A percentile compares a stretch with the other conserved stretches of the same genome.
phyloP scores from a whole-genome alignment of 2,329 filamentous ascomycete species.

The Curvularia sp. region DNA sequence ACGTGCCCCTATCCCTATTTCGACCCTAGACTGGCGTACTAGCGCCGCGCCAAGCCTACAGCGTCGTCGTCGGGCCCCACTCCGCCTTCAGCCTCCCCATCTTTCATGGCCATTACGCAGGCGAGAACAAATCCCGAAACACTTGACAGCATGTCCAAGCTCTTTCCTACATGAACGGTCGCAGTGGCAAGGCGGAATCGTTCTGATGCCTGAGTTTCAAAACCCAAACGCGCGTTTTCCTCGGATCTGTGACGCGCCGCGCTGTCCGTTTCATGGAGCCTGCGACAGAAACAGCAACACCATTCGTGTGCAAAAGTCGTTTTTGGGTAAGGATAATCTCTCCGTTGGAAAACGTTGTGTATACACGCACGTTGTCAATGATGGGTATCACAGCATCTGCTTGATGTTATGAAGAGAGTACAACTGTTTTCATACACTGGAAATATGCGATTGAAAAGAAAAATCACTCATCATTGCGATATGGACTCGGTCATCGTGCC shows the following conservation, averaged over 20 bases:
- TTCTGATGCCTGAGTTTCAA: slow-evolving; percentile 28
- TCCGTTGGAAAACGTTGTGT: background rate
- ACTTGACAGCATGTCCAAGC: slow-evolving; percentile 9
- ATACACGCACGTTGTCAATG: background rate
- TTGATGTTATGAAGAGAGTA: background rate
- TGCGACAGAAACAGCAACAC: slow-evolving; percentile 22
- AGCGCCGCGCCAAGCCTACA: slow-evolving; percentile 18
- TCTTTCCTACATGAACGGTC: slow-evolving; percentile 17
- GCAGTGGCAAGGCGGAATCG: slow-evolving; percentile 12
- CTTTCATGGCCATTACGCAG: background rate
- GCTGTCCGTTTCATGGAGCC: slow-evolving; percentile 17
- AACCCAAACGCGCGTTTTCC: slow-evolving; percentile 31
- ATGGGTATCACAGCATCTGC: background rate
- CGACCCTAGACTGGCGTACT: background rate
- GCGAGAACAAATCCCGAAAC: slow-evolving; percentile 11
- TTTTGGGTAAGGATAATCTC: background rate
- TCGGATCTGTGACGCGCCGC: slow-evolving; percentile 4
- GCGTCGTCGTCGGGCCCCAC: slow-evolving; percentile 20
- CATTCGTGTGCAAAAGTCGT: background rate
- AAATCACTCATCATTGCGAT: background rate
- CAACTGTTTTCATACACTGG: background rate
- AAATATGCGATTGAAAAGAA: too few relatives aligned
- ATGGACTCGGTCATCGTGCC: background rate
- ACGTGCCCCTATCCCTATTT: background rate
- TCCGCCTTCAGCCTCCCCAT: background rate